Evolutionary conservation across 2,329 filamentous ascomycete species (phyloP).

Genomic region (Xylariales sp.): DNA sequence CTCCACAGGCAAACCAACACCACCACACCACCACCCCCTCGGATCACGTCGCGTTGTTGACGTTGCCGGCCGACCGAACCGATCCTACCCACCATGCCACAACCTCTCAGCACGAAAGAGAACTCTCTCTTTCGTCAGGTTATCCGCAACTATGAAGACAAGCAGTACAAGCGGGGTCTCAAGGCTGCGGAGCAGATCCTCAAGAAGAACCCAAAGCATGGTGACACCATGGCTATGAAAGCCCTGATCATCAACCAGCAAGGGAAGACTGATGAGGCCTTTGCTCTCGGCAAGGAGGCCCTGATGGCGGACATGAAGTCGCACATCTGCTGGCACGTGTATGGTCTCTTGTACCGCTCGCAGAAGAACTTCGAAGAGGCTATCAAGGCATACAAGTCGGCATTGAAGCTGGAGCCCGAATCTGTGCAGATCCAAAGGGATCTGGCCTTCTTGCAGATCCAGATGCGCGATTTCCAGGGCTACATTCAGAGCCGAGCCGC

Average conservation of each 20-base stretch:
- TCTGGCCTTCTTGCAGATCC: slow-evolving; percentile 85
- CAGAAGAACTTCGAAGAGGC: slow-evolving; percentile 98
- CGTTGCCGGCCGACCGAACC: no score
- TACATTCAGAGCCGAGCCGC: slow-evolving; percentile 84
- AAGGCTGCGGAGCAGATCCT: slow-evolving; percentile 97
- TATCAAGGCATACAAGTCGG: slow-evolving; percentile 98
- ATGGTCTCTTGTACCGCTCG: slow-evolving; percentile 86
- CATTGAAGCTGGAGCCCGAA: slow-evolving; percentile 87
- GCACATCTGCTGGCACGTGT: slow-evolving; percentile 99
- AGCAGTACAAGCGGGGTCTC: slow-evolving; percentile 92
- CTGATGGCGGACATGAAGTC: slow-evolving; percentile 97
- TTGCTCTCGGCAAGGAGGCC: slow-evolving; percentile 85
- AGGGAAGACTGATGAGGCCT: slow-evolving; percentile 90
- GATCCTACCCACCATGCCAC: slow-evolving; percentile 57
- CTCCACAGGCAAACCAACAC: no score
- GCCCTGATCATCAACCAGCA: slow-evolving; percentile 91
- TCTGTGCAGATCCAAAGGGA: slow-evolving; percentile 92
- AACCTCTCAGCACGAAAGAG: slow-evolving; percentile 81
- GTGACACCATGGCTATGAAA: slow-evolving; percentile 98
- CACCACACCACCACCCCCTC: no score
- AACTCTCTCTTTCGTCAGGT: slow-evolving; percentile 89
- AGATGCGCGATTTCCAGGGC: slow-evolving; percentile 93
- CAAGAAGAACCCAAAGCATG: slow-evolving; percentile 91
- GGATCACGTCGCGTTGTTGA: no score
- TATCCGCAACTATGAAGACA: slow-evolving; percentile 94